Percentiles rank a stretch among this genome's conserved stretches.
Evolutionary conservation across 192 early-diverging fungal genomes (phyloP).

Genomic region (Gonapodya prolifera): DNA sequence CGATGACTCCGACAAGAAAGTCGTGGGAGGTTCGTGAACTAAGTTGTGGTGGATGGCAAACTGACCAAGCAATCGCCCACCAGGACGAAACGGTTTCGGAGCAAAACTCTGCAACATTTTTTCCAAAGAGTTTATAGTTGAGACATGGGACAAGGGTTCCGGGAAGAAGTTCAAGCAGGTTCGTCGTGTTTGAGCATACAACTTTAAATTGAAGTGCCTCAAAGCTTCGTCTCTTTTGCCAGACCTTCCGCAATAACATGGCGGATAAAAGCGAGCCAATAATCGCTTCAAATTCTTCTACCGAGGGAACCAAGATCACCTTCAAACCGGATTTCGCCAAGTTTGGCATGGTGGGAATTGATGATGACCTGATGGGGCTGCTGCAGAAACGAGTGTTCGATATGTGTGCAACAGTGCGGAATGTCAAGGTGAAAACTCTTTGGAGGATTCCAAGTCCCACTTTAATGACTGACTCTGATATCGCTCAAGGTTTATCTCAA

Average conservation of each 20-base stretch:
- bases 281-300: constrained; percentile 50
- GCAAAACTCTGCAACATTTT: constrained; percentile 95
- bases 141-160: constrained; percentile 65
- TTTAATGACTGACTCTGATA: no score
- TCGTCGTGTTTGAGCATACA: not conserved
- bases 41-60: no score
- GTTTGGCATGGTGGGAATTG: constrained; percentile 77
- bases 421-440: constrained; percentile 44
- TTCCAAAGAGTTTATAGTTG: constrained; percentile 83
- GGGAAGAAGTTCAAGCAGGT: constrained; percentile 70
- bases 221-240: not conserved
- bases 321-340: constrained; percentile 88
- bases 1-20: constrained; percentile 87
- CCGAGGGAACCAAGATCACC: constrained; percentile 82
- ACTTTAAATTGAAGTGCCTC: not conserved
- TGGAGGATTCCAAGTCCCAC: no score
- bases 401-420: constrained; percentile 71
- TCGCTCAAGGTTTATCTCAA: constrained; percentile 64
- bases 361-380: constrained; percentile 75
- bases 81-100: constrained; percentile 72
- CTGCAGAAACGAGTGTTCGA: constrained; percentile 90
- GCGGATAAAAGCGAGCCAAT: constrained; percentile 54
- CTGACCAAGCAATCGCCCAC: not conserved
- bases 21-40: constrained; percentile 54
- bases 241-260: constrained; percentile 83